These are phyloP conservation scores for Penicillium odoratum DNA, from an alignment of 495 filamentous ascomycete genomes.

Conservation along the genomic window DNA sequence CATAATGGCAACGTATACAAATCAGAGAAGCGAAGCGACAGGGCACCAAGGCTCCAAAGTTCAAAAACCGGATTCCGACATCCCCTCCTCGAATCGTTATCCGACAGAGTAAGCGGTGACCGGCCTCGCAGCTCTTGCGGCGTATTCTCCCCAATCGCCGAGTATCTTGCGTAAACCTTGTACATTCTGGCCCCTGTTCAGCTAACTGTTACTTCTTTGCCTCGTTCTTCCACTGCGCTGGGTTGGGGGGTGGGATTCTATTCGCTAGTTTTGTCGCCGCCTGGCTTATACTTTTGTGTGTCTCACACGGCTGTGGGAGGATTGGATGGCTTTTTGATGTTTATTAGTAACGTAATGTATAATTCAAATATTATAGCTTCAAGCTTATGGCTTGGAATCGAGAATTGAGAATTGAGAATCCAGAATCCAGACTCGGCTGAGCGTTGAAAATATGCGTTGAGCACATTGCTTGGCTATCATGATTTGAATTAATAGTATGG, in stretches of 20 bases:
- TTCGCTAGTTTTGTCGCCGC: neutral
- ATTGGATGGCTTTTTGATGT: neutral
- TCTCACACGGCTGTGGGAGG: neutral
- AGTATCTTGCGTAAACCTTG: neutral
- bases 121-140: neutral
- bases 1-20: neutral
- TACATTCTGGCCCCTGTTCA: neutral
- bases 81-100: neutral
- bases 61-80: neutral
- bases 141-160: neutral
- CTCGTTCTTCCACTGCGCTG: neutral
- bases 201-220: neutral
- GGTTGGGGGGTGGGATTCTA: neutral
- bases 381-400: neutral
- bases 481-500: too few species aligned
- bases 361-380: too few species aligned
- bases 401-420: too few species aligned
- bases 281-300: neutral
- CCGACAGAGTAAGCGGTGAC: neutral
- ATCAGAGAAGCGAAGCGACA: neutral
- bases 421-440: too few species aligned
- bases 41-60: neutral
- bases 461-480: too few species aligned
- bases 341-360: neutral
- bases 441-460: too few species aligned